phyloP scores from a whole-genome alignment of 2,329 filamentous ascomycete species.

The Aulographum hederae region DNA sequence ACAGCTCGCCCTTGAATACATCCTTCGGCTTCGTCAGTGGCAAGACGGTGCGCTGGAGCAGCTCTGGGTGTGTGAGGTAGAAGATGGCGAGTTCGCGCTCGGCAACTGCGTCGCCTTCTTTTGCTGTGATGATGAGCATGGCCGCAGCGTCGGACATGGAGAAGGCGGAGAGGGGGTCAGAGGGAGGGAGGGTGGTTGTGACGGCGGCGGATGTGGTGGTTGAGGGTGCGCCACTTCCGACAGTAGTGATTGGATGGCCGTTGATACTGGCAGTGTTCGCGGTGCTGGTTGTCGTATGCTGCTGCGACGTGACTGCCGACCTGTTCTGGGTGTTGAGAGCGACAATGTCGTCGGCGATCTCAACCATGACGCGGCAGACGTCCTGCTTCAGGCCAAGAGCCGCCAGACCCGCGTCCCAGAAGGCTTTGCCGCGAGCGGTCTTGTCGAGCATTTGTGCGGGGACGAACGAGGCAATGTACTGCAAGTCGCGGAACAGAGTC shows the following conservation, averaged over 20 bases:
- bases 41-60: conserved; percentile 60
- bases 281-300: conserved; percentile 4
- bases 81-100: conserved; percentile 87
- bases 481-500: conserved; percentile 29
- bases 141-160: conserved; percentile 63
- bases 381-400: conserved; percentile 80
- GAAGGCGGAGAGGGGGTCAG: conserved; percentile 39
- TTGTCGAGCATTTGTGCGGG: conserved; percentile 38
- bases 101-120: conserved; percentile 73
- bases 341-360: conserved; percentile 52
- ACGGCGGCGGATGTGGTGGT: conserved; percentile 5
- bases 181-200: conserved; percentile 8
- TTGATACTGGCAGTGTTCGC: conserved; percentile 1
- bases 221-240: conserved; percentile 8
- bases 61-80: conserved; percentile 79
- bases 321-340: conserved; percentile 50
- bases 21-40: conserved; percentile 72
- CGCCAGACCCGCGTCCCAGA: conserved; percentile 77
- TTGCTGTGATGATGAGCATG: conserved; percentile 86
- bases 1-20: conserved; percentile 77
- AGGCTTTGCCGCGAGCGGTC: conserved; percentile 51
- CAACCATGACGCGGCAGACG: conserved; percentile 68
- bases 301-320: conserved; percentile 14
- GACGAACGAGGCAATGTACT: conserved; percentile 42
- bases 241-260: conserved; percentile 4